phyloP scores from a whole-genome alignment of 306 rosid species.

The Malus sylvestris region DNA sequence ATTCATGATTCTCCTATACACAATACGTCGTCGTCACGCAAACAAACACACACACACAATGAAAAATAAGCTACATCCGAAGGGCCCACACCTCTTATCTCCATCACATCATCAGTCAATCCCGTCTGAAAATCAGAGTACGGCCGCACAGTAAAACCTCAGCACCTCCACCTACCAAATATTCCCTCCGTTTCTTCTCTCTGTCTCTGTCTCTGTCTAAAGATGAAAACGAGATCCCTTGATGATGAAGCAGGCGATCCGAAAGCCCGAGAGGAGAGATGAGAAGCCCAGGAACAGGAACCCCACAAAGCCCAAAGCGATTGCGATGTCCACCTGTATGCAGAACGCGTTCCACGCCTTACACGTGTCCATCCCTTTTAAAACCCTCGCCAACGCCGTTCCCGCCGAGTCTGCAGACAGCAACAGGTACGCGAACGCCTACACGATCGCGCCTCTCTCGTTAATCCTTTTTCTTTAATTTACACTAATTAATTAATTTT shows the following conservation, averaged over 20 bases:
- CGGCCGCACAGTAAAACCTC: conserved; percentile 10
- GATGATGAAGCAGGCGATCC: conserved; percentile 75
- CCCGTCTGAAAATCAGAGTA: background rate
- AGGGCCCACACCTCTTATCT: background rate
- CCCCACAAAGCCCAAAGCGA: conserved; percentile 68
- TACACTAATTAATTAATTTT: background rate
- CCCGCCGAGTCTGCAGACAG: conserved; percentile 92
- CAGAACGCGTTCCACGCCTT: conserved; percentile 56
- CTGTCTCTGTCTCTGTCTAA: conserved; percentile 2
- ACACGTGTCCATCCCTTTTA: conserved; percentile 60
- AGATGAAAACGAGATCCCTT: conserved; percentile 89
- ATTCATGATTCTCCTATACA: background rate
- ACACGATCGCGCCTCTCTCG: conserved; percentile 19
- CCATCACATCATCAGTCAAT: background rate
- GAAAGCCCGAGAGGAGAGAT: conserved; percentile 71
- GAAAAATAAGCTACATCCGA: background rate
- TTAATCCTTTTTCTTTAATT: background rate
- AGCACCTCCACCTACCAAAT: conserved; percentile 22
- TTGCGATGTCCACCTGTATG: conserved; percentile 61
- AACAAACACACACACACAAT: background rate
- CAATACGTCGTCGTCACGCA: background rate
- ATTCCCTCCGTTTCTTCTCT: conserved; percentile 6
- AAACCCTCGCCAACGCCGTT: conserved; percentile 53
- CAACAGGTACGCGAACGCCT: conserved; percentile 86
- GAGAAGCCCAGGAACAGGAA: conserved; percentile 83